Evolutionary conservation across 164 flowering plant species (phyloP).

Genomic region (Buxus sempervirens): DNA sequence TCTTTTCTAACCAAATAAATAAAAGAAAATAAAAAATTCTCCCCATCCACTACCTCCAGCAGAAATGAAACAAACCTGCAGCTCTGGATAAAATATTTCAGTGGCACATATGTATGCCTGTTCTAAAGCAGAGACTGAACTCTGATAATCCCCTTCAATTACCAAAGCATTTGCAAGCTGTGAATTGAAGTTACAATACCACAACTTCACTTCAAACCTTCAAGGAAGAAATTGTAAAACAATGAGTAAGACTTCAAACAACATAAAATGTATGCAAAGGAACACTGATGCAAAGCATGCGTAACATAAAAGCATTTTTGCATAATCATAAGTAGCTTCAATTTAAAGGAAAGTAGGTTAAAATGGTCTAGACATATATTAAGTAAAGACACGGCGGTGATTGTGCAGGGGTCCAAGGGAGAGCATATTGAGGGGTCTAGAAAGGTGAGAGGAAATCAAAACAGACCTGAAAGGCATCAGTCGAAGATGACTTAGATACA

Average conservation of each 20-base stretch:
- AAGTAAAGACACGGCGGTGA: too few relatives aligned
- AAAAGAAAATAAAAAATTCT: too few relatives aligned
- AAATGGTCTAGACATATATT: too few relatives aligned
- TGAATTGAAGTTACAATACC: constrained; percentile 86
- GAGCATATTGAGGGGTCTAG: too few relatives aligned
- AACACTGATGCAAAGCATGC: background rate
- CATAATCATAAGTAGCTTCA: background rate
- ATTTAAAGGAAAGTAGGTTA: too few relatives aligned
- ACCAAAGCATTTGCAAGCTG: constrained; percentile 81
- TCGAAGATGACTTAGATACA: too few relatives aligned
- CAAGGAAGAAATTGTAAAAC: constrained; percentile 7
- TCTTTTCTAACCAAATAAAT: background rate
- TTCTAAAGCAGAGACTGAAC: constrained; percentile 52
- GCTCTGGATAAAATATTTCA: constrained; percentile 55
- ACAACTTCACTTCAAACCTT: constrained; percentile 41
- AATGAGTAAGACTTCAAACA: background rate
- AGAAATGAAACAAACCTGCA: constrained; percentile 53
- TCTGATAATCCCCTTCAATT: constrained; percentile 72
- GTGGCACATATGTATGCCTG: constrained; percentile 55
- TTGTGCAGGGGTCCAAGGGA: too few relatives aligned
- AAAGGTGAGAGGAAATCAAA: too few relatives aligned
- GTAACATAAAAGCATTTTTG: too few relatives aligned
- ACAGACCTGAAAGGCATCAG: too few relatives aligned
- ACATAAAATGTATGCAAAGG: background rate
- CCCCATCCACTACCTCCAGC: background rate